Base-by-base conservation (phyloP, 768 basidiomycete genomes). In the Lentinula detonsa region DNA sequence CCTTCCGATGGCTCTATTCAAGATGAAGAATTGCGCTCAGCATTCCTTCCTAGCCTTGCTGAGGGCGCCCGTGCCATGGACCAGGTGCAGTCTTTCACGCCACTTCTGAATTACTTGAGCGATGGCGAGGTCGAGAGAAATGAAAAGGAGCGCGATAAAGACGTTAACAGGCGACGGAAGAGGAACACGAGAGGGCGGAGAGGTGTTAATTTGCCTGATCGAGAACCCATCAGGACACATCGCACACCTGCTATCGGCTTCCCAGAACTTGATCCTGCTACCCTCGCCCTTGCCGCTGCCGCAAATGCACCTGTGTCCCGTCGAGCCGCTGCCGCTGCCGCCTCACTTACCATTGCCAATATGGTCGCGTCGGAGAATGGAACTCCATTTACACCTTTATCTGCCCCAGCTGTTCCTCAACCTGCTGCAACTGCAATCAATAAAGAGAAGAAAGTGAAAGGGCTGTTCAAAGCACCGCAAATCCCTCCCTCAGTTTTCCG, bases 281-380 rank as follows among this genome's bases (percentile, higher is more conserved):
- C 85, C 0, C 75, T 90, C 45, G 89, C 90, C 0, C 71, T 85
- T 6, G 86, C 83, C 1, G 82, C 80, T 15, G 84, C 87, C 0
- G 84, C 84, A 3, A 84, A 78, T 58, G 86, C 86, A 1, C 88
- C 90, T 0, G 83, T 85, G 11, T 86, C 87, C 0, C 76, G 92
- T 60, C 79, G 94, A 66, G 94, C 93, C 2, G 95, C 95, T 0
- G 95, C 95, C 0, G 88, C 89, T 0, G 90, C 90, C 5, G 92
- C 92, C 3, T 85, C 85, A 5, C 64, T 90, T 48, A 92, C 86
- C n/a, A 94, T 94, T 65, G 91, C 92, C 35, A 91, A 88, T 66
- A 91, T 96, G 83, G 92, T 95, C 1, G 94, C 94, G 1, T 90
- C 90, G 1, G 94, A 95, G 74, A 95, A 95, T 65, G 91, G 91